A percentile compares a stretch with the other conserved stretches of the same genome.
Conservation (phyloP, 305 asterid genomes). For the Fraxinus albicans region DNA sequence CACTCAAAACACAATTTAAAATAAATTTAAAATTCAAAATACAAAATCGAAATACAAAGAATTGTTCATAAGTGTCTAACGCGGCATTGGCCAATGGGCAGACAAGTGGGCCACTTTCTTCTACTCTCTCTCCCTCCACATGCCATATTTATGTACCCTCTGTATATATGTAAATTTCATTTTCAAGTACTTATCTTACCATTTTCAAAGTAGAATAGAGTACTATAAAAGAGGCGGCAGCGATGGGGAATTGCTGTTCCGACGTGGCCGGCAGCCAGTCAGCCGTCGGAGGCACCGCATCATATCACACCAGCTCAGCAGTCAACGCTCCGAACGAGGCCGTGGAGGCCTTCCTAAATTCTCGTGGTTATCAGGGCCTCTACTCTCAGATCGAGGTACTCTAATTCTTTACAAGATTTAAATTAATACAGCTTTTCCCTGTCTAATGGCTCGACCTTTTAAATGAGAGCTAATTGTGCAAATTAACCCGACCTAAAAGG, state of each 20-base stretch:
- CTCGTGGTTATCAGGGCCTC: conserved; percentile 77
- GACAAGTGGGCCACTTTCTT: conserved; percentile 28
- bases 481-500: neutral
- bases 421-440: neutral
- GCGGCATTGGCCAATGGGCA: conserved; percentile 2
- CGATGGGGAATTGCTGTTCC: conserved; percentile 97
- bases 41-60: too few relatives aligned
- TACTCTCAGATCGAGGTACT: conserved; percentile 95
- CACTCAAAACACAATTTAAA: too few relatives aligned
- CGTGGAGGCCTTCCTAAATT: conserved; percentile 74
- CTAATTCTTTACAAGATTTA: neutral
- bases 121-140: neutral
- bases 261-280: conserved; percentile 77
- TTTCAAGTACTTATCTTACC: neutral
- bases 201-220: neutral
- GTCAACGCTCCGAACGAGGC: conserved; percentile 66
- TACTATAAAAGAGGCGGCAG: conserved; percentile 19
- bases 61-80: neutral
- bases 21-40: too few relatives aligned
- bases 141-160: neutral
- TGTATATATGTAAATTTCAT: neutral
- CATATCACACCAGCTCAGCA: conserved; percentile 27
- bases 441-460: neutral
- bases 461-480: neutral
- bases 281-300: conserved; percentile 75